Percentiles rank a stretch among this genome's conserved stretches.
phyloP scores from a whole-genome alignment of 805 yeast genomes.

The Candida parachauliodes region DNA sequence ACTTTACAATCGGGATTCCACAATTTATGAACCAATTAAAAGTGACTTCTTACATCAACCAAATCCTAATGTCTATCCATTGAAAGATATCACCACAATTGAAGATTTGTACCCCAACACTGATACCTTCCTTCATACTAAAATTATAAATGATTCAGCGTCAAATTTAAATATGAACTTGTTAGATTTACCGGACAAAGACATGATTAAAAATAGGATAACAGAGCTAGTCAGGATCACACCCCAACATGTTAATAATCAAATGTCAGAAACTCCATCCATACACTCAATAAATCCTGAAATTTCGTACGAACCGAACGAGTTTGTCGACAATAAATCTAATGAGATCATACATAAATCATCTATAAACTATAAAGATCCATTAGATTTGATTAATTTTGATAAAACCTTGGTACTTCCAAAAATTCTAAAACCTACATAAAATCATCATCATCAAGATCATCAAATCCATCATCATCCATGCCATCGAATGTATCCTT shows the following conservation, averaged over 20 bases:
- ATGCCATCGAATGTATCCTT: constrained; percentile 62
- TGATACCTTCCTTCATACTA: too few relatives aligned
- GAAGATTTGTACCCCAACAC: too few relatives aligned
- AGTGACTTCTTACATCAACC: too few relatives aligned
- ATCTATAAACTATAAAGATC: constrained; percentile 3
- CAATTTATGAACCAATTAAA: neutral
- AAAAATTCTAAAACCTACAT: constrained; percentile 44
- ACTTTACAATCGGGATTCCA: neutral
- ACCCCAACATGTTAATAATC: neutral
- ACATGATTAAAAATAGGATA: too few relatives aligned
- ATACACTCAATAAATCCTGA: neutral
- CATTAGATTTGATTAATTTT: constrained; percentile 6
- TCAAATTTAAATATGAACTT: too few relatives aligned
- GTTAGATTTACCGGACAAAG: too few relatives aligned
- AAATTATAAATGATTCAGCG: neutral
- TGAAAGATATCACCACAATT: neutral
- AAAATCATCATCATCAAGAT: constrained; percentile 77
- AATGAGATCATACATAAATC: too few relatives aligned
- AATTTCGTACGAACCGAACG: neutral
- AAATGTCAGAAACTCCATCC: neutral
- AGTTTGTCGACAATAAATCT: too few relatives aligned
- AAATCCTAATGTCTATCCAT: too few relatives aligned
- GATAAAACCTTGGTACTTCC: constrained; percentile 6
- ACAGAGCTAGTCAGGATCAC: neutral
- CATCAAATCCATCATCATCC: constrained; percentile 48